Base-by-base conservation (phyloP, 345 rosid species). In the Clausena lansium region DNA sequence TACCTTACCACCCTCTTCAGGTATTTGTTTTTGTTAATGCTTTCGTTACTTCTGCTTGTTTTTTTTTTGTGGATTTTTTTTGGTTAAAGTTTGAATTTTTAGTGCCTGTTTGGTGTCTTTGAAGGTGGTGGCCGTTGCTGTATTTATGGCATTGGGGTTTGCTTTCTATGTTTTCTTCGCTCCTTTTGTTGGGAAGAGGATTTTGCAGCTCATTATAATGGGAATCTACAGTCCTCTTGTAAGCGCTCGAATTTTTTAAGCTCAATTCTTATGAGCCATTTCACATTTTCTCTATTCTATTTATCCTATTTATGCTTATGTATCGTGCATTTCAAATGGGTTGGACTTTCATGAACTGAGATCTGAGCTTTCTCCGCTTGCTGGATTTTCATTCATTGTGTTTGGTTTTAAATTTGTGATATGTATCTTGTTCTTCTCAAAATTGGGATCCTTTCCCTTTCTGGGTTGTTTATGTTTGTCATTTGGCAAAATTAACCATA, bases 1-100 rank as follows among this genome's bases (percentile, higher is more conserved):
- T 96, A 77, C 99, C 99, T 58, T 91, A 94, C 60, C 99, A 96
- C 73, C 98, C 99, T n/a, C 98, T 96, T 66, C 99, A 96, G 98
- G 99, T 90, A 38, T 19, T 77, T 76, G 57, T 75, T 75, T 11
- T 66, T 68, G 9, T 62, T 69, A 27, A 13, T 32, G 24, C 2
- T 75, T 72, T 9, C 57, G 17, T 24, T 36, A 30, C 39, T 39
- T 1, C 5, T n/a, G n/a, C n/a, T 52, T 52, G 17, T 50, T 50
- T 15, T 52, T 50, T 17, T 15, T 15, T 27, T 13, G 66, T 2
- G 27, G 47, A 1, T 75, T 77, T 71, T 59, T 68, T 4, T 25
- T 33, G 32, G 19, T 71, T 32, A 14, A 67, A 76, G 74, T 78
- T 79, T 74, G 79, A 72, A 80, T 78, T 76, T 81, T 83, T 70